Conservation (phyloP, 371 early-diverging fungal genomes). For the Rhizopus delemar region DNA sequence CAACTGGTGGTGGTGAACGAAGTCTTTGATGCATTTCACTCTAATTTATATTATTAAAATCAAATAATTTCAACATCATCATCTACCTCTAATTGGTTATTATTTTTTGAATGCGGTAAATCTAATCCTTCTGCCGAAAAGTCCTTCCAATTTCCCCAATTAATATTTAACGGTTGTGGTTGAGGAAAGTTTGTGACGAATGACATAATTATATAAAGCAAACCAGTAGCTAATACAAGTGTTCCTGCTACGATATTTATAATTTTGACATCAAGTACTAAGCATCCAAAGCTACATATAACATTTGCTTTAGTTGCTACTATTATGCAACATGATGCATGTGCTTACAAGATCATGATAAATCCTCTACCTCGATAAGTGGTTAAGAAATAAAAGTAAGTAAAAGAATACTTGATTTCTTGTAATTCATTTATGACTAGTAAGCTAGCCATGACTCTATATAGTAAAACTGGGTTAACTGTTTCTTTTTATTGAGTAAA, state of each 20-base stretch:
- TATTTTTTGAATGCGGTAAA: constrained; percentile 28
- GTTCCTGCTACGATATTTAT: constrained; percentile 44
- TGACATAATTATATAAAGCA: constrained; percentile 43
- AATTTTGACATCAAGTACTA: constrained; percentile 32
- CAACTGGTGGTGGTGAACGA: constrained; percentile 15
- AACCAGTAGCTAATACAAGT: constrained; percentile 32
- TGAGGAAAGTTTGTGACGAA: constrained; percentile 39
- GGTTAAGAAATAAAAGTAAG: constrained; percentile 37
- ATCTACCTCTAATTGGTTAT: constrained; percentile 23
- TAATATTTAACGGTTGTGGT: constrained; percentile 40
- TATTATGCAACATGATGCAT: not conserved
- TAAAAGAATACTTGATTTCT: constrained; percentile 24
- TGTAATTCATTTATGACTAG: constrained; percentile 39
- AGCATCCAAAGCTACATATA: constrained; percentile 40
- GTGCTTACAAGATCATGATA: constrained; percentile 44
- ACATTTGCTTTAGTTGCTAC: not conserved
- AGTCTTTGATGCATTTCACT: constrained; percentile 24
- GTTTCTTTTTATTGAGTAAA: not conserved
- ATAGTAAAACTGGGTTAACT: not conserved
- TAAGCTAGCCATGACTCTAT: constrained; percentile 37
- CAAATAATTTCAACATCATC: not conserved
- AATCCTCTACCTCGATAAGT: constrained; percentile 42
- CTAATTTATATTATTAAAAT: constrained; percentile 2
- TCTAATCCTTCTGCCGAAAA: constrained; percentile 48
- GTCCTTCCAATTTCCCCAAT: constrained; percentile 51